Conservation (phyloP, 2,329 filamentous ascomycete genomes). For the Aspergillus puulaauensis region DNA sequence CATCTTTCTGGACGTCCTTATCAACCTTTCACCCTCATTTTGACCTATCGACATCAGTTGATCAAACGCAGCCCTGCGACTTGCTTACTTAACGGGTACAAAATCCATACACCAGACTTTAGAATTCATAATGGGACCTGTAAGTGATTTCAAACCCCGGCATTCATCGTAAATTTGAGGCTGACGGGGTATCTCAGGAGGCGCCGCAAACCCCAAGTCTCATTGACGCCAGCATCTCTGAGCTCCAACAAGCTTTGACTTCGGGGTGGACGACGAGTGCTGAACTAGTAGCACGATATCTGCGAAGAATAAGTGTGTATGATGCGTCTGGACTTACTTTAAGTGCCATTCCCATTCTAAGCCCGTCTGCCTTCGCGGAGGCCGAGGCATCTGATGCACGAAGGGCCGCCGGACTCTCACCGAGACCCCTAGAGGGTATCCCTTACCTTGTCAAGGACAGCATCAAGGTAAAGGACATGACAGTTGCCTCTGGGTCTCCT, state of each 20-base stretch:
- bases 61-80: too few relatives aligned
- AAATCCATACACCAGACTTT: too few relatives aligned
- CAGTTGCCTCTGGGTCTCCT: conserved; percentile 54
- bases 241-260: conserved; percentile 45
- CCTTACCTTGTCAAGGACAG: conserved; percentile 60
- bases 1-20: too few relatives aligned
- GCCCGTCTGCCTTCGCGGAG: conserved; percentile 47
- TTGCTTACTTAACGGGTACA: too few relatives aligned
- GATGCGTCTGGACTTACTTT: conserved; percentile 44
- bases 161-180: background rate
- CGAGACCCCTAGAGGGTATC: conserved; percentile 54
- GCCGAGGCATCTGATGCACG: conserved; percentile 49
- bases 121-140: too few relatives aligned
- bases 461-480: conserved; percentile 56
- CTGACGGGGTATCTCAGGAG: background rate
- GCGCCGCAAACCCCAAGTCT: conserved; percentile 25
- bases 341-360: conserved; percentile 52
- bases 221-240: conserved; percentile 50
- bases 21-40: too few relatives aligned
- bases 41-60: too few relatives aligned
- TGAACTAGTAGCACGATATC: conserved; percentile 47
- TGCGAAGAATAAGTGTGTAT: conserved; percentile 49
- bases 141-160: too few relatives aligned
- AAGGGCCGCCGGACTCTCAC: conserved; percentile 37
- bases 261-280: conserved; percentile 44